A percentile compares a stretch with the other conserved stretches of the same genome.
phyloP scores from a whole-genome alignment of 495 filamentous ascomycete species.

The Aspergillus bertholletiae region DNA sequence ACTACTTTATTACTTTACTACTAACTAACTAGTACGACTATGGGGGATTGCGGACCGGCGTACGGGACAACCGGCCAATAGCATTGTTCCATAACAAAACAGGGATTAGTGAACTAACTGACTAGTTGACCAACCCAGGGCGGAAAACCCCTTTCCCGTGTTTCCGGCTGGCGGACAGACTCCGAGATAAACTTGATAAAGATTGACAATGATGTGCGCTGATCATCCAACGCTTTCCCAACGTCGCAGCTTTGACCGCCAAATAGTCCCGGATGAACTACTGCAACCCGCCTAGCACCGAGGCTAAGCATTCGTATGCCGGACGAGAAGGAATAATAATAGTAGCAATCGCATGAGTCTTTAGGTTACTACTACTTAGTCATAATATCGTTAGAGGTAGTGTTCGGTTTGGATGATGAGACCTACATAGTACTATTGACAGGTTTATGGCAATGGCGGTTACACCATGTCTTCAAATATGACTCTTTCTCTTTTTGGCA shows the following conservation, averaged over 20 bases:
- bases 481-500: no score
- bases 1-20: no score
- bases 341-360: no score
- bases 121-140: no score
- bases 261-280: constrained; percentile 23
- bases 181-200: constrained; percentile 16
- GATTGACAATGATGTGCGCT: constrained; percentile 20
- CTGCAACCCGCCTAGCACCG: constrained; percentile 23
- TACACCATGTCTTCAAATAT: neutral
- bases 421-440: neutral
- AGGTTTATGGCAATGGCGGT: neutral
- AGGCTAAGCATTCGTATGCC: neutral
- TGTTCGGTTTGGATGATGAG: neutral
- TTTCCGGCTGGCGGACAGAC: constrained; percentile 5
- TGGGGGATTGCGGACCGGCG: no score
- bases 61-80: neutral
- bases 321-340: neutral
- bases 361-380: no score
- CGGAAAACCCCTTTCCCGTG: constrained; percentile 2
- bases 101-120: neutral
- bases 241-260: constrained; percentile 25
- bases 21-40: no score
- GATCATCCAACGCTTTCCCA: constrained; percentile 27
- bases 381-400: no score
- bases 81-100: neutral